Conservation (phyloP, 2,329 filamentous ascomycete genomes). For the Thelonectria discophora region DNA sequence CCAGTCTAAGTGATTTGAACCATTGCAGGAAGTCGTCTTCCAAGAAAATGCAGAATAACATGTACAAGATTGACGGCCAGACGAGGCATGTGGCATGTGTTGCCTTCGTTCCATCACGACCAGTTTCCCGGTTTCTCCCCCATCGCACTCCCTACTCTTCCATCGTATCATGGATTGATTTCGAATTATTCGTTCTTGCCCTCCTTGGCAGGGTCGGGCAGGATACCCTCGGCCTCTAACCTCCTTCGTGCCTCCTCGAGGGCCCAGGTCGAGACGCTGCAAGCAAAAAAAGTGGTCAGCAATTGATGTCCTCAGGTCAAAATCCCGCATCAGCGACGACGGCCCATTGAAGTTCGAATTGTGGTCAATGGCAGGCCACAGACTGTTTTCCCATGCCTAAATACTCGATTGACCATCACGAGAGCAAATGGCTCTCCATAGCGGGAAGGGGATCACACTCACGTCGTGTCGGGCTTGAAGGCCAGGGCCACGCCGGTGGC, state of each 20-base stretch:
- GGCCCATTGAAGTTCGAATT: conserved; percentile 18
- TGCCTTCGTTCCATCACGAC: conserved; percentile 24
- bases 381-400: neutral
- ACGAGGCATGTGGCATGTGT: conserved; percentile 13
- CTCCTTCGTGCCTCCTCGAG: conserved; percentile 94
- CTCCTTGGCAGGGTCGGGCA: conserved; percentile 76
- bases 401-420: conserved; percentile 11
- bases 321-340: conserved; percentile 35
- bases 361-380: conserved; percentile 9
- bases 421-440: no score
- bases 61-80: conserved; percentile 43
- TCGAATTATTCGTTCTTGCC: conserved; percentile 61
- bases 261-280: conserved; percentile 98
- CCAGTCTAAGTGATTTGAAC: conserved; percentile 45
- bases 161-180: conserved; percentile 22
- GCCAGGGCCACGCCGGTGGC: conserved; percentile 83
- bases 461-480: conserved; percentile 99
- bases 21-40: conserved; percentile 44
- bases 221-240: conserved; percentile 94
- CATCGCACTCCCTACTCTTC: conserved; percentile 16
- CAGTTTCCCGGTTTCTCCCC: conserved; percentile 23
- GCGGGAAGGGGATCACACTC: conserved; percentile 56
- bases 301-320: conserved; percentile 27
- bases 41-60: conserved; percentile 44
- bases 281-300: conserved; percentile 39